phyloP scores from a whole-genome alignment of 2,329 filamentous ascomycete species.

The Cercospora brassicicola region DNA sequence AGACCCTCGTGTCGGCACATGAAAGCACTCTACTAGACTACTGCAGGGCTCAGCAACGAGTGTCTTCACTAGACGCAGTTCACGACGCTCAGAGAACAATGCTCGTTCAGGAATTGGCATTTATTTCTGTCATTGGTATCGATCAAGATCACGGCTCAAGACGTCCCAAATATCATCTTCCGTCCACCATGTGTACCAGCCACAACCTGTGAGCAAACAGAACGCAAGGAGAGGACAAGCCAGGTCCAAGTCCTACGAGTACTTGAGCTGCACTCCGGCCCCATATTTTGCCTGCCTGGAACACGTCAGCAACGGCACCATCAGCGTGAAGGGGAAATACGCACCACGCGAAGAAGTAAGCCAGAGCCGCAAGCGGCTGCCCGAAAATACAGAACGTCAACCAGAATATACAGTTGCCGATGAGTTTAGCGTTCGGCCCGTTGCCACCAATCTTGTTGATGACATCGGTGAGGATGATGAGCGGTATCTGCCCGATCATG shows the following conservation, averaged over 20 bases:
- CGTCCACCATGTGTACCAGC: background rate
- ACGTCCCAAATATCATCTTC: background rate
- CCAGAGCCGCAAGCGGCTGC: conserved; percentile 84
- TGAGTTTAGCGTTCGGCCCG: conserved; percentile 70
- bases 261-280: conserved; percentile 26
- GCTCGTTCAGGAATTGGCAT: background rate
- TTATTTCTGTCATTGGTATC: background rate
- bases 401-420: conserved; percentile 96
- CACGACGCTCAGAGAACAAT: background rate
- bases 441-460: conserved; percentile 69
- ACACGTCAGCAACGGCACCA: background rate
- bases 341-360: conserved; percentile 97
- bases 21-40: background rate
- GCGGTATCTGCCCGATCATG: conserved; percentile 89
- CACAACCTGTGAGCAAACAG: background rate
- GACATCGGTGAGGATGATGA: conserved; percentile 77
- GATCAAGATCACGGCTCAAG: background rate
- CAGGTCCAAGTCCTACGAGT: conserved; percentile 13
- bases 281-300: conserved; percentile 78
- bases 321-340: background rate
- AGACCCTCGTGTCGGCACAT: background rate
- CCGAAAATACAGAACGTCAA: conserved; percentile 92
- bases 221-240: background rate
- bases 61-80: background rate
- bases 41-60: background rate